Percentiles rank a stretch among this genome's conserved stretches.
Evolutionary conservation across 805 yeast species (phyloP).

Genomic region (Blastobotrys muscicola): DNA sequence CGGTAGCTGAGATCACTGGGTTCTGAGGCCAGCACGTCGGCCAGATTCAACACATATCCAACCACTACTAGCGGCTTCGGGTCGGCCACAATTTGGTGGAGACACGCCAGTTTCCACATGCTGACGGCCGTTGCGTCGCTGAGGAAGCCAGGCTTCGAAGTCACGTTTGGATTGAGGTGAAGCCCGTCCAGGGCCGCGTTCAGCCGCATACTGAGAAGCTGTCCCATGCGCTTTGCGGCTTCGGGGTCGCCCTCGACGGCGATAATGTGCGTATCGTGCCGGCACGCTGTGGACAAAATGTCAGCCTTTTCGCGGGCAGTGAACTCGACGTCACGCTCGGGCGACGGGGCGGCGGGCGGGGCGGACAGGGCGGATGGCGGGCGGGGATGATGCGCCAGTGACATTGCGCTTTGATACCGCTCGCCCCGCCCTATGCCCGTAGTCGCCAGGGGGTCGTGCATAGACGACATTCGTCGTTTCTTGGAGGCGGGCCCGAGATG

Average conservation of each 20-base stretch:
- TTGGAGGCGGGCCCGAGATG: constrained; percentile 4
- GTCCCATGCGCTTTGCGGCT: constrained; percentile 6
- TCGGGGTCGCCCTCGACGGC: constrained; percentile 17
- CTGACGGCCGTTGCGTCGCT: constrained; percentile 13
- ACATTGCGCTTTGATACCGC: constrained; percentile 14
- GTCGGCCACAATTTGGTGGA: constrained; percentile 18
- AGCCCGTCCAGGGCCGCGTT: constrained; percentile 3
- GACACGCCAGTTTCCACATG: constrained; percentile 19
- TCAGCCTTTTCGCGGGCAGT: constrained; percentile 20
- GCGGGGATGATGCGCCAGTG: constrained; percentile 6
- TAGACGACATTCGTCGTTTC: constrained; percentile 19
- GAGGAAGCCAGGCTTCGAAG: constrained; percentile 11
- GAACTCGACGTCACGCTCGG: constrained; percentile 3
- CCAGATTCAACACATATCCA: constrained; percentile 18
- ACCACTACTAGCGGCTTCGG: constrained; percentile 12
- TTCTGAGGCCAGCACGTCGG: constrained; percentile 17
- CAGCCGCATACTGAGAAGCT: constrained; percentile 7
- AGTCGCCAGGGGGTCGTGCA: constrained; percentile 16
- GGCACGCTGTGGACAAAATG: constrained; percentile 16
- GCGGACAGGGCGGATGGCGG: neutral
- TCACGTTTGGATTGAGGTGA: neutral
- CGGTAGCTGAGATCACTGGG: constrained; percentile 4
- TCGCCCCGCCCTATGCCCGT: constrained; percentile 8
- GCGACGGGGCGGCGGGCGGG: constrained; percentile 1
- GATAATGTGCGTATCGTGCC: constrained; percentile 6